Conservation (phyloP, 805 yeast species). For the Monosporozyma solicola region DNA sequence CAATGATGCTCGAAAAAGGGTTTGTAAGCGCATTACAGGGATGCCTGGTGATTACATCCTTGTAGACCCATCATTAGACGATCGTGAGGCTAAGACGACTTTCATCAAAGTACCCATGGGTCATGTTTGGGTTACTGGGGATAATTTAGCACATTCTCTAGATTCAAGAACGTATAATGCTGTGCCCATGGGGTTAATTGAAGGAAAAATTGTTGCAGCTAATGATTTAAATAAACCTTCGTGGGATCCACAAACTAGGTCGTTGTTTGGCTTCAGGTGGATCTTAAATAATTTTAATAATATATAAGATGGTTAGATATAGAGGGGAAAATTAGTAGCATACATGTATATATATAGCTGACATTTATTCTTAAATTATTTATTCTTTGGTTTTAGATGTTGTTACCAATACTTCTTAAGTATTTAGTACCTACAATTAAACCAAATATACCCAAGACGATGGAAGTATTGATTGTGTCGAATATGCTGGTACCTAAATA, state of each 20-base stretch:
- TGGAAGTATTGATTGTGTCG: conserved; percentile 19
- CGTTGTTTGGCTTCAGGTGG: conserved; percentile 46
- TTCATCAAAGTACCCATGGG: conserved; percentile 82
- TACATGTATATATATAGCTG: neutral
- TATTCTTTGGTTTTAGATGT: conserved; percentile 2
- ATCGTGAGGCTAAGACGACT: conserved; percentile 27
- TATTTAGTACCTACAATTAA: conserved; percentile 59
- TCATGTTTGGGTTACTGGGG: conserved; percentile 97
- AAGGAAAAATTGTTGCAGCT: conserved; percentile 79
- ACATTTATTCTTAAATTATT: neutral
- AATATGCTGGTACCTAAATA: conserved; percentile 28
- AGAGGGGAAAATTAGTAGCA: neutral
- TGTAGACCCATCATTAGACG: conserved; percentile 60
- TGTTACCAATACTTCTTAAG: conserved; percentile 37
- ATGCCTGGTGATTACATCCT: conserved; percentile 88
- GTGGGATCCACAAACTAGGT: conserved; percentile 21
- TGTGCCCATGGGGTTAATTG: conserved; percentile 80
- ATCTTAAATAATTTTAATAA: conserved; percentile 42
- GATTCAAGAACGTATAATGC: conserved; percentile 87
- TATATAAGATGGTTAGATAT: neutral
- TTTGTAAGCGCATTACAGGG: conserved; percentile 89
- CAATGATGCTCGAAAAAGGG: conserved; percentile 73
- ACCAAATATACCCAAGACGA: conserved; percentile 43
- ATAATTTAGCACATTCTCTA: conserved; percentile 74
- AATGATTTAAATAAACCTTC: conserved; percentile 44